Percentiles rank a stretch among this genome's conserved stretches.
phyloP scores from a whole-genome alignment of 148 eudicot species.

The Polygonum aviculare region DNA sequence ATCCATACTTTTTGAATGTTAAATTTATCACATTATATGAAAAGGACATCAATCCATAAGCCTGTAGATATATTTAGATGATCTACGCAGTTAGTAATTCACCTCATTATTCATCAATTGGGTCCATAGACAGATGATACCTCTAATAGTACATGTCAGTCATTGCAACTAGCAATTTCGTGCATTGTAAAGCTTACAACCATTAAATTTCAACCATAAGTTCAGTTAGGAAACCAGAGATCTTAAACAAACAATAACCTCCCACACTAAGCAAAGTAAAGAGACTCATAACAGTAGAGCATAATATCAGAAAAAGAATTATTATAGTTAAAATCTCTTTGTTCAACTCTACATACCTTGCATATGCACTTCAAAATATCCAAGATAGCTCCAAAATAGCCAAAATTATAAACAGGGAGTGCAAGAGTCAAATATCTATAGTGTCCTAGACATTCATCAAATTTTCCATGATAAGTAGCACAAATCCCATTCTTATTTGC shows the following conservation, averaged over 20 bases:
- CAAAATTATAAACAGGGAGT: constrained; percentile 76
- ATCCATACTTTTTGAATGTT: background rate
- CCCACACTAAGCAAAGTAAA: background rate
- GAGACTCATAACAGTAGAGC: background rate
- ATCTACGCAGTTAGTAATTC: background rate
- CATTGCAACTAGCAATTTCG: background rate
- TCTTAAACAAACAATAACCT: background rate
- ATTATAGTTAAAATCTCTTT: background rate
- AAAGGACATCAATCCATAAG: background rate
- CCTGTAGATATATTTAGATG: background rate
- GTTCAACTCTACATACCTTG: constrained; percentile 49
- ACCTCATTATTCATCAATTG: background rate
- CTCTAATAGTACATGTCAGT: background rate
- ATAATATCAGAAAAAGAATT: background rate
- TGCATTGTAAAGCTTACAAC: background rate
- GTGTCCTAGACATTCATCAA: constrained; percentile 75
- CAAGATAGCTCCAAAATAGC: constrained; percentile 51
- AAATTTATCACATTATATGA: background rate
- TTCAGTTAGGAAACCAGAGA: background rate
- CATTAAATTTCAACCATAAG: background rate
- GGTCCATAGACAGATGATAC: background rate
- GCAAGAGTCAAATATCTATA: constrained; percentile 69
- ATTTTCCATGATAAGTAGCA: constrained; percentile 57
- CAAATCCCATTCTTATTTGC: constrained; percentile 61
- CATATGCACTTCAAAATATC: constrained; percentile 89